These are phyloP conservation scores for Microascus cirrosus DNA, from an alignment of 2,329 filamentous ascomycete species.

Conservation along the genomic window DNA sequence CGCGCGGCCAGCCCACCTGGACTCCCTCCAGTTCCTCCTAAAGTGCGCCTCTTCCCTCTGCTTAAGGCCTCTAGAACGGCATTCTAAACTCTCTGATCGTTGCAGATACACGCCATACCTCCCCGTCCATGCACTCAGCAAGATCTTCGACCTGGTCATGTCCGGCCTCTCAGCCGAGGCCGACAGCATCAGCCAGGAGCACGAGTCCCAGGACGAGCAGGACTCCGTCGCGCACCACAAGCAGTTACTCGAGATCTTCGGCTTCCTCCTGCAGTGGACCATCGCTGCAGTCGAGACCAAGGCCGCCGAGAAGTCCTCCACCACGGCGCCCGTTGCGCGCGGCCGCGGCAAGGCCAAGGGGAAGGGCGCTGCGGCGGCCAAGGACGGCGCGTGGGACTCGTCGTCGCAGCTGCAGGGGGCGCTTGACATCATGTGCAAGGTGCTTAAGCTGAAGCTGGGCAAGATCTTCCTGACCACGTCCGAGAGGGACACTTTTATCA, in stretches of 20 bases:
- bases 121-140: conserved; percentile 74
- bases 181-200: conserved; percentile 72
- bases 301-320: conserved; percentile 74
- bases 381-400: conserved; percentile 80
- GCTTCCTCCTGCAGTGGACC: conserved; percentile 89
- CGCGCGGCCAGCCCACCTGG: conserved; percentile 66
- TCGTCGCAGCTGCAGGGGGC: conserved; percentile 77
- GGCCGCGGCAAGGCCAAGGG: conserved; percentile 71
- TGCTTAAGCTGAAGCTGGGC: conserved; percentile 81
- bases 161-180: conserved; percentile 79
- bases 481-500: conserved; percentile 89
- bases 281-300: conserved; percentile 91
- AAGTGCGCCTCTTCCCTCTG: conserved; percentile 89
- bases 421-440: conserved; percentile 90
- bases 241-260: conserved; percentile 83
- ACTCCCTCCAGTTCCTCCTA: conserved; percentile 88
- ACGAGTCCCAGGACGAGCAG: conserved; percentile 80
- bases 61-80: conserved; percentile 1
- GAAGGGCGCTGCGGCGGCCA: conserved; percentile 40
- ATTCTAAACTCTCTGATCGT: conserved; percentile 48
- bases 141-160: conserved; percentile 82
- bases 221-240: conserved; percentile 81
- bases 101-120: conserved; percentile 74
- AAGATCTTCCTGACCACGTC: conserved; percentile 95
- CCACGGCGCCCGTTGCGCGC: conserved; percentile 53